Percentiles rank a stretch among this genome's conserved stretches.
Evolutionary conservation across 1,139 yeast genomes (phyloP).

Genomic region (Tardiomyces depauwii): DNA sequence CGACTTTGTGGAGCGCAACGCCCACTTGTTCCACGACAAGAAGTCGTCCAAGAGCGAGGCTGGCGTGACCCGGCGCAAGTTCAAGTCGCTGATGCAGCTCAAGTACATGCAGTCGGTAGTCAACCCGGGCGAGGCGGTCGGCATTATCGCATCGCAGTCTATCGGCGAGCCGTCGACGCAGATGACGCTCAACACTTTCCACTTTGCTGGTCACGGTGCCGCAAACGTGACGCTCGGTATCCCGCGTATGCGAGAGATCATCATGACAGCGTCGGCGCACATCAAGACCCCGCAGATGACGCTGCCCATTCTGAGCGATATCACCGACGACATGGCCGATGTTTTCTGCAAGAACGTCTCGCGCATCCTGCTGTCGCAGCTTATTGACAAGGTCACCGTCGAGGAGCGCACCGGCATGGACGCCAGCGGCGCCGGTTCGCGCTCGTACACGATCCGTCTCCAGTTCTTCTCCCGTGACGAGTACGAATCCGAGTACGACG

Average conservation of each 20-base stretch:
- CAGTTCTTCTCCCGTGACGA: slow-evolving; percentile 67
- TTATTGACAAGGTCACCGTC: slow-evolving; percentile 75
- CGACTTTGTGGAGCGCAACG: slow-evolving; percentile 45
- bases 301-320: slow-evolving; percentile 69
- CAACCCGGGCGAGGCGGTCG: slow-evolving; percentile 97
- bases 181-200: slow-evolving; percentile 99
- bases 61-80: slow-evolving; percentile 63
- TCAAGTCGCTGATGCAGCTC: slow-evolving; percentile 94
- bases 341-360: slow-evolving; percentile 89
- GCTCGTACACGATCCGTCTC: slow-evolving; percentile 67
- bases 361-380: slow-evolving; percentile 74
- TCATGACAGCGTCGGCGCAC: slow-evolving; percentile 94
- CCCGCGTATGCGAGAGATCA: slow-evolving; percentile 99
- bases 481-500: slow-evolving; percentile 82
- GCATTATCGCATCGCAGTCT: slow-evolving; percentile 96
- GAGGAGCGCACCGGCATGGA: slow-evolving; percentile 66
- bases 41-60: slow-evolving; percentile 23
- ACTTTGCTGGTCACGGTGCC: slow-evolving; percentile 99
- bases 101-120: slow-evolving; percentile 94
- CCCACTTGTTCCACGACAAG: slow-evolving; percentile 35
- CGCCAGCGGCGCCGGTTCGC: slow-evolving; percentile 41
- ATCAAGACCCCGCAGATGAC: slow-evolving; percentile 99
- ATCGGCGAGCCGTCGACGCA: slow-evolving; percentile 99
- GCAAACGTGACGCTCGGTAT: slow-evolving; percentile 99
- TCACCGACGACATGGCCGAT: slow-evolving; percentile 78